Base-by-base conservation (phyloP, 2,329 filamentous ascomycete species). In the Pseudonectria foliicola region DNA sequence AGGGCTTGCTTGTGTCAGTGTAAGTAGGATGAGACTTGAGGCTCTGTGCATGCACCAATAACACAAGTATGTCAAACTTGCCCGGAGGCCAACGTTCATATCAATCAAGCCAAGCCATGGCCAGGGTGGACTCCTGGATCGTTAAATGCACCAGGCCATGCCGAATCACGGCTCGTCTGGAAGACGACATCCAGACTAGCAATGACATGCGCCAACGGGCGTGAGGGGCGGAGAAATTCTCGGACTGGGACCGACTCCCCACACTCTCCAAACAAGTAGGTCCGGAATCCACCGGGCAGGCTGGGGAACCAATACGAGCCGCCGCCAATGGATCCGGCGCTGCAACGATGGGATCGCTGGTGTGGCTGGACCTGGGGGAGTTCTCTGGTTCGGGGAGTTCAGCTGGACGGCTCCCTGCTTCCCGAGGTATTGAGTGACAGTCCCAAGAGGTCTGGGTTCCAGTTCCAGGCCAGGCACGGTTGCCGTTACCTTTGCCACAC, bases 121-220 rank as follows among this genome's bases (percentile, higher is more conserved):
- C 39, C 30, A 32, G 39, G 43, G 38, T 33, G 39, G 36, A 40
- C n/a, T 26, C 16, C 28, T 13, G 29, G 40, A 35, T 35, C 38
- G 40, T 50, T 41, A 37, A 38, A 48, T 42, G 39, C 30, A 37
- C 39, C 27, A 21, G 23, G 28, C 35, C 21, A 23, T 24, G 33
- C 45, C 49, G 42, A 52, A 52, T 52, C 49, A 52, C 29, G 34
- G 12, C 13, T 29, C 45, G 34, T 32, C 29, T 34, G 39, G 32
- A 59, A 53, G 46, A 59, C 61, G 39, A 54, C 52, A 51, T 56
- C 45, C 37, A 32, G 43, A 34, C 48, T 41, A 46, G 31, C 23
- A 33, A 54, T 56, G 43, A 18, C 48, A 53, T 48, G 45, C 35
- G 30, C 13, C 33, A 7, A 23, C 31, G 23, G 26, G 28, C 31